Evolutionary conservation across 768 basidiomycete species (phyloP).

Genomic region (Mycena vitilis): DNA sequence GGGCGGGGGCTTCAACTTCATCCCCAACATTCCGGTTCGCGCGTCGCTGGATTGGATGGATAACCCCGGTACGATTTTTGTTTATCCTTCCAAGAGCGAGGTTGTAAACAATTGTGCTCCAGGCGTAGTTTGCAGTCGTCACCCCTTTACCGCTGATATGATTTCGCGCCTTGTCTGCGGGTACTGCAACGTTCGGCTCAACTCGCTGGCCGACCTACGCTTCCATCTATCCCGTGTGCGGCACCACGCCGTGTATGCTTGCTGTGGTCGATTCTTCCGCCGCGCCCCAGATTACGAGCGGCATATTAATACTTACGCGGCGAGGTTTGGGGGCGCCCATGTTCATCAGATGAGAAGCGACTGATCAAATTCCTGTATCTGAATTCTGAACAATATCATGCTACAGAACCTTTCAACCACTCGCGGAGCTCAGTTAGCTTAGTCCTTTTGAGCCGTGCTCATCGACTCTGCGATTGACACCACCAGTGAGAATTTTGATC

Average conservation of each 20-base stretch:
- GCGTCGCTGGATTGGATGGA: constrained; percentile 39
- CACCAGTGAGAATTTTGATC: constrained; percentile 72
- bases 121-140: constrained; percentile 34
- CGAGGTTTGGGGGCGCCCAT: constrained; percentile 24
- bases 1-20: not conserved
- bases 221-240: constrained; percentile 40
- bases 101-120: not conserved
- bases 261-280: constrained; percentile 43
- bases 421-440: not conserved
- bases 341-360: constrained; percentile 29
- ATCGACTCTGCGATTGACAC: constrained; percentile 59
- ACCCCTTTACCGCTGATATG: constrained; percentile 42
- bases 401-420: too few relatives aligned
- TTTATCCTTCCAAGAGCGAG: not conserved
- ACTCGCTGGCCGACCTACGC: constrained; percentile 41
- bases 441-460: constrained; percentile 22
- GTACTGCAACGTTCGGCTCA: constrained; percentile 40
- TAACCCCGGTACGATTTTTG: constrained; percentile 36
- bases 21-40: not conserved
- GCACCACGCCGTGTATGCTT: constrained; percentile 41
- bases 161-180: constrained; percentile 40
- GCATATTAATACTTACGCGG: constrained; percentile 35
- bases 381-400: not conserved
- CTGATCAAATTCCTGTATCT: constrained; percentile 5
- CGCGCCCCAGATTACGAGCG: constrained; percentile 38